A percentile compares a stretch with the other conserved stretches of the same genome.
phyloP scores from a whole-genome alignment of 495 filamentous ascomycete species.

The Wilcoxina mikolae region DNA sequence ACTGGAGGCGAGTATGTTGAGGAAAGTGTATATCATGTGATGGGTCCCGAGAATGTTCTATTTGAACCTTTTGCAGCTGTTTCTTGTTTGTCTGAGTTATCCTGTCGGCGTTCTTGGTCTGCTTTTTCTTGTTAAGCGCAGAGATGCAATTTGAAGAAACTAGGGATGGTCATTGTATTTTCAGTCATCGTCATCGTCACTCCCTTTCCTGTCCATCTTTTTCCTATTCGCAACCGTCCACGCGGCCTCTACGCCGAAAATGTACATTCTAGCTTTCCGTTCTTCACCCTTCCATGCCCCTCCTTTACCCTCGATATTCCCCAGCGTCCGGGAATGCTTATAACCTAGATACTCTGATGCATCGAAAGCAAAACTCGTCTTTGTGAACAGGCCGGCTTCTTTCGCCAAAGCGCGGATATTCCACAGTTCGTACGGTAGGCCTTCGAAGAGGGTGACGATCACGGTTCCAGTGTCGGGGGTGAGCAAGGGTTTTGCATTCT shows the following conservation, averaged over 20 bases:
- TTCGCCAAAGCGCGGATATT: constrained; percentile 75
- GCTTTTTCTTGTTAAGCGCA: background rate
- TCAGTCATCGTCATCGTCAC: background rate
- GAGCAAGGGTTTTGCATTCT: constrained; percentile 32
- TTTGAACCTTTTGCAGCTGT: background rate
- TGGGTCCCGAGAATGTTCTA: background rate
- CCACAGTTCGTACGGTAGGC: constrained; percentile 87
- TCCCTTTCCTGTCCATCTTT: background rate
- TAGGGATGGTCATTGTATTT: background rate
- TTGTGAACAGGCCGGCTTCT: constrained; percentile 59
- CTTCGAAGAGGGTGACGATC: constrained; percentile 78
- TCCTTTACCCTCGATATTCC: constrained; percentile 39
- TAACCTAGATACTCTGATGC: constrained; percentile 54
- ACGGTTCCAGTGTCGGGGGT: constrained; percentile 46
- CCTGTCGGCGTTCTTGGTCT: background rate
- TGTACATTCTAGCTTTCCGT: constrained; percentile 56
- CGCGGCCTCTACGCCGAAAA: constrained; percentile 42
- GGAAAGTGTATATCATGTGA: constrained; percentile 8
- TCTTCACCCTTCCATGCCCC: constrained; percentile 68
- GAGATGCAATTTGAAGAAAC: too few species aligned
- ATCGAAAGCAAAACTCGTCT: constrained; percentile 63
- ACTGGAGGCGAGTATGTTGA: background rate
- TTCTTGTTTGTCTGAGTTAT: background rate
- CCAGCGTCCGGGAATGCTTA: constrained; percentile 72
- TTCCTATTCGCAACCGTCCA: background rate